Base-by-base conservation (phyloP, 768 basidiomycete species). In the Heimioporus sp. region DNA sequence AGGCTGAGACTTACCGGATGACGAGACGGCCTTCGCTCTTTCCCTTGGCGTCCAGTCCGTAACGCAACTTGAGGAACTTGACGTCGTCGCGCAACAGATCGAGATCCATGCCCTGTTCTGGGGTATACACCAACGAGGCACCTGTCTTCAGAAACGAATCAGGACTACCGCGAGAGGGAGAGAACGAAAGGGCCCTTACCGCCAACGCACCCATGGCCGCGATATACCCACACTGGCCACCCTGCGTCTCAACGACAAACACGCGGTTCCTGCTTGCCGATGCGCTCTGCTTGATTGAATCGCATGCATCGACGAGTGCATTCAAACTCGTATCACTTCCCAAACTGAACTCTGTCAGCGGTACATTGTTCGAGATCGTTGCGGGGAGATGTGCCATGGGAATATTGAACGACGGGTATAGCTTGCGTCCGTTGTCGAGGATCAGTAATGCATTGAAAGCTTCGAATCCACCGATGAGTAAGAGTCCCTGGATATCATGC, bases 251-350 rank as follows among this genome's bases (percentile, higher is more conserved):
- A 16, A 99, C 92, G 2, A 98, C 90, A 66, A 99, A 99, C 53
- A 98, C 97, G 39, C 97, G 77, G 69, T 98, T 94, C 56, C 97
- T 72, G 65, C 93, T 97, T 5, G 97, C 96, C 49, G 90, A 90
- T 10, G 97, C 97, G 64, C 92, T 95, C 77, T 99, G 97, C 74
- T 95, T 97, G 73, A 99, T 98, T 38, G 95, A 86, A 71, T 99
- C 97, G 66, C 96, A 98, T 7, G 97, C 97, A 54, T 95, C 92
- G 48, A 98, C 94, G 30, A 99, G 77, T 3, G 95, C 94, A 68
- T 98, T 99, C 77, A 99, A 75, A 68, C 90, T 91, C n/a, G 97
- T 99, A 65, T 99, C 97, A 60, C 86, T 89, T 42, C 97, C 97
- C 53, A 99, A 73, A 67, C 92, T 95, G 72, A 90, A 92, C 67